These are phyloP conservation scores for Arachis monticola DNA, from an alignment of 331 rosid species.

Conservation along the genomic window DNA sequence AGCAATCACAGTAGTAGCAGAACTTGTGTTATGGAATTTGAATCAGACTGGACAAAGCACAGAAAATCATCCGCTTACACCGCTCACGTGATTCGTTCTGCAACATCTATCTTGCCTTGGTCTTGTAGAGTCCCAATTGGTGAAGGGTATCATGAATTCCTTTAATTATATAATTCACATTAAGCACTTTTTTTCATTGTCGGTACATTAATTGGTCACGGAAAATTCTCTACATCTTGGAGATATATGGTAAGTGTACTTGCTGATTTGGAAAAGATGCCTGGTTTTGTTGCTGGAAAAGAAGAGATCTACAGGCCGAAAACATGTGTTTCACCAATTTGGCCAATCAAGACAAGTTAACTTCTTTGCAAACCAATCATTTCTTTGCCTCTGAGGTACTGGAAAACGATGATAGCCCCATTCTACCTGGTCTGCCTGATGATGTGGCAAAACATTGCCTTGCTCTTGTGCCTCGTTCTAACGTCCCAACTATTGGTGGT, in stretches of 20 bases:
- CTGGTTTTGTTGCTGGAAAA: constrained; percentile 64
- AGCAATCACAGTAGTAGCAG: constrained; percentile 49
- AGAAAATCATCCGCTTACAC: constrained; percentile 70
- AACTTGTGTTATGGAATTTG: constrained; percentile 81
- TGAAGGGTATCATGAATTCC: constrained; percentile 79
- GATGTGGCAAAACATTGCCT: constrained; percentile 89
- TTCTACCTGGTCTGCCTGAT: constrained; percentile 86
- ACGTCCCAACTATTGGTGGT: constrained; percentile 64
- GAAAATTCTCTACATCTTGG: constrained; percentile 37
- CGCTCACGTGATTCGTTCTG: constrained; percentile 74
- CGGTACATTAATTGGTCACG: constrained; percentile 39
- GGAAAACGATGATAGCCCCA: constrained; percentile 45
- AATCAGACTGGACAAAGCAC: constrained; percentile 74
- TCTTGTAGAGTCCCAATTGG: constrained; percentile 83
- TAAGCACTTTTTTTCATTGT: constrained; percentile 24
- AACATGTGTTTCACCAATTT: constrained; percentile 59
- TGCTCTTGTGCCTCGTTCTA: constrained; percentile 85
- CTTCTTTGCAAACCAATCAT: constrained; percentile 38
- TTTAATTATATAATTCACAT: constrained; percentile 40
- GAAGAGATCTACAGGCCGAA: constrained; percentile 55
- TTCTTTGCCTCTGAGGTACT: constrained; percentile 39
- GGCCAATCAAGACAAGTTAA: constrained; percentile 49
- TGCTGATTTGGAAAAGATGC: constrained; percentile 49
- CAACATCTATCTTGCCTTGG: constrained; percentile 83
- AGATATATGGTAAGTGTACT: constrained; percentile 35